Evolutionary conservation across 768 basidiomycete genomes (phyloP).

Genomic region (Gyrodon lividus): DNA sequence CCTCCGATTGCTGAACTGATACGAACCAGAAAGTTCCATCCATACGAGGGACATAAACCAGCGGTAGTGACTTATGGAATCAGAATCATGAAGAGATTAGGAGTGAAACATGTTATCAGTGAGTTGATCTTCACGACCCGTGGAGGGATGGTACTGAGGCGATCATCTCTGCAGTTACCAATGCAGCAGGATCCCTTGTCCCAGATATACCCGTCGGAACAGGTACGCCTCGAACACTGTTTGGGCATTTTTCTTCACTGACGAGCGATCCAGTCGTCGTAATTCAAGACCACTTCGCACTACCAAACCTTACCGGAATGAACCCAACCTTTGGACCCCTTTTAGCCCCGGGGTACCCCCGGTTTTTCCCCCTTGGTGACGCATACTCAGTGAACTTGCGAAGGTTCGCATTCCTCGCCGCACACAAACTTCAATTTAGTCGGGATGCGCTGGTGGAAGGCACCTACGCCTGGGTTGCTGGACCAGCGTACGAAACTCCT

Average conservation of each 20-base stretch:
- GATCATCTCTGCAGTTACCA: slow-evolving; percentile 59
- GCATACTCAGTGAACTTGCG: slow-evolving; percentile 76
- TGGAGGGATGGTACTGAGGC: neutral
- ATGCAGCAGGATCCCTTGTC: slow-evolving; percentile 83
- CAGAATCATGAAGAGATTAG: slow-evolving; percentile 73
- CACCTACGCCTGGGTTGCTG: slow-evolving; percentile 86
- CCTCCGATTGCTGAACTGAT: slow-evolving; percentile 3
- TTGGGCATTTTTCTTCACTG: slow-evolving; percentile 2
- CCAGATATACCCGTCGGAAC: slow-evolving; percentile 74
- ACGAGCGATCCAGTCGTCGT: slow-evolving; percentile 60
- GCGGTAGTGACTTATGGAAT: slow-evolving; percentile 75
- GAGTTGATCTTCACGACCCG: slow-evolving; percentile 25
- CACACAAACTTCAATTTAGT: slow-evolving; percentile 56
- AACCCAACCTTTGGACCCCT: slow-evolving; percentile 80
- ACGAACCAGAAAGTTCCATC: slow-evolving; percentile 59
- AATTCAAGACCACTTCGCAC: slow-evolving; percentile 79
- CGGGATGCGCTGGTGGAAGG: slow-evolving; percentile 70
- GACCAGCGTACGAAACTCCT: slow-evolving; percentile 87
- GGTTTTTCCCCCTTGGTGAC: slow-evolving; percentile 83
- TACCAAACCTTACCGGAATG: slow-evolving; percentile 73
- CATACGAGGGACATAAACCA: slow-evolving; percentile 80
- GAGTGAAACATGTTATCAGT: slow-evolving; percentile 77
- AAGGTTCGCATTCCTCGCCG: slow-evolving; percentile 70
- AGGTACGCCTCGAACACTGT: slow-evolving; percentile 45
- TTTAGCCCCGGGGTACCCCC: slow-evolving; percentile 54